Evolutionary conservation across 2,329 filamentous ascomycete genomes (phyloP), one percentile per base, ranked within the genome.

Genomic region (Cladosporium sphaerospermum): DNA sequence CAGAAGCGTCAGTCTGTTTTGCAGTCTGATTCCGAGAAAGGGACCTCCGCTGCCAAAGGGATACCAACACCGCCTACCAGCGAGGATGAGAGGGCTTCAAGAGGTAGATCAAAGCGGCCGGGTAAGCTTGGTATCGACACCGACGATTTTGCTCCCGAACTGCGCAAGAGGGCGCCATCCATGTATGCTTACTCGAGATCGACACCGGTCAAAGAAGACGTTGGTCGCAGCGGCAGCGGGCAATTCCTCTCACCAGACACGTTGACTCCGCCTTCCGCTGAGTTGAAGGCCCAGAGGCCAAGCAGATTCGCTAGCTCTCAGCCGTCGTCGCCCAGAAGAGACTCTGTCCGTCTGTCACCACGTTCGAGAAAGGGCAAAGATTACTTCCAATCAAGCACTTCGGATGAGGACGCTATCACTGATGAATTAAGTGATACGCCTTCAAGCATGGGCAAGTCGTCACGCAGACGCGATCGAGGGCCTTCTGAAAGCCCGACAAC

Each of bases 1-100:
- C 43, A 61, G 4, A 85, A 89, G 64, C 77, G 81, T 36, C 79
- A 84, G 37, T 88, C 85, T 60, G 81, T 87, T 8, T 69, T 85
- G 36, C 69, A 86, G 3, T 54, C 60, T 10, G 47, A 59, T 10
- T 56, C 56, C 28, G 57, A 58, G 36, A 57, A 42, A 40, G 52
- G 52, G 34, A 54, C 40, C 23, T 56, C 44, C 1, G 43, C 45
- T 47, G 52, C 32, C 51, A 41, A 46, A 28, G 60, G 59, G 14
- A 58, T 65, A 11, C 62, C 62, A 3, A 71, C 67, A 11, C 66
- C 68, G 18, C 67, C 67, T 1, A 66, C 63, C 2, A 69, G 67
- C 55, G 71, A 73, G 44, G 70, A 72, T 57, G 67, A 69, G 46
- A 60, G 55, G 45, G 55, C 57, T 7, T 59, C 62, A 10, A 62